Base-by-base conservation (phyloP, 305 asterid genomes). In the Petunia hybrid region DNA sequence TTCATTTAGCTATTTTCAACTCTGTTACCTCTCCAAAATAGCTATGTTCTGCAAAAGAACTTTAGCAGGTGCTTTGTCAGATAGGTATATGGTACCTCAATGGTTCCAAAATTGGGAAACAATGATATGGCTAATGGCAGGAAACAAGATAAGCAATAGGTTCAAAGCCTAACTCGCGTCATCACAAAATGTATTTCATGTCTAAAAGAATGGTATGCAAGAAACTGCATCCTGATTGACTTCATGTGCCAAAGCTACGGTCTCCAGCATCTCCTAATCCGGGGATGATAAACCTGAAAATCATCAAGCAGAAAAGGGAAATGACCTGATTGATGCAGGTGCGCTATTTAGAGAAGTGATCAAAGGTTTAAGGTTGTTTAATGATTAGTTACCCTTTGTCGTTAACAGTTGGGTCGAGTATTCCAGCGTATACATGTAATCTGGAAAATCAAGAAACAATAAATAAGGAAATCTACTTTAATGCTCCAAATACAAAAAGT, bases 251-350 rank as follows among this genome's bases (percentile, higher is more conserved):
- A 84, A 89, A 96, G 91, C 98, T 91, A 79, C 99, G 97, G 82
- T 96, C 98, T 77, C 98, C 98, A 53, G 98, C 98, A 87, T 96
- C 99, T 62, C 99, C 99, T 4, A 96, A 86, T 57, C 99, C 99
- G 55, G 99, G 99, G 69, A 94, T 80, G 80, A 96, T 96, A 86
- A 91, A 92, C 93, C 99, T 95, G 93, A 85, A 86, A 85, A 82
- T 65, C 31, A 78, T 71, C 56, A 77, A 85, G 53, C 38, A 51
- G 55, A 14, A 83, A 59, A 79, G 80, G 22, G 83, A 42, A 73
- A 79, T 2, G 69, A 74, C 16, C 45, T 66, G 51, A 43, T 36
- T 36, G 59, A 45, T 38, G 65, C 38, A 5, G 10, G 12, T 3
- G 8, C 16, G 77, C 8, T 10, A 63, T 38, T 61, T 35, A 51